Percentiles rank a stretch among this genome's conserved stretches.
These are phyloP conservation scores for Ophiocytium majus DNA, from an alignment of 352 stramenopile species.

Conservation along the genomic window DNA sequence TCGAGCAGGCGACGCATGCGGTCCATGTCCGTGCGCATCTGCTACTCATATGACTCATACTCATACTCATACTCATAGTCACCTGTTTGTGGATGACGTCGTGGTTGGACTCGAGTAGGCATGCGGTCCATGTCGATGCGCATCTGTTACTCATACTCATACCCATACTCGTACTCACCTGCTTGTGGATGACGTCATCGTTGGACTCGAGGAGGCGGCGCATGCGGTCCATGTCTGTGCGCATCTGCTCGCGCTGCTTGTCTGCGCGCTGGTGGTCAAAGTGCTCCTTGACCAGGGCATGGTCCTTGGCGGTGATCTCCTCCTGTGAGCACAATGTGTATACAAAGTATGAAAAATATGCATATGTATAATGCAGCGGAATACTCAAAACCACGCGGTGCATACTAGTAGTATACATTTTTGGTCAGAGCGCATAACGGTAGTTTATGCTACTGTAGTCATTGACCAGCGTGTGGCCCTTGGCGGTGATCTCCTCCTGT, in stretches of 20 bases:
- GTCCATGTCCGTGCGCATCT: conserved; percentile 86
- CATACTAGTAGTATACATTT: no score
- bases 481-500: no score
- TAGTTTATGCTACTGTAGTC: no score
- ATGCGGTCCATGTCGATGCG: conserved; percentile 85
- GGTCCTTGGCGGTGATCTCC: conserved; percentile 63
- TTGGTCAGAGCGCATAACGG: no score
- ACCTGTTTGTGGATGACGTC: conserved; percentile 85
- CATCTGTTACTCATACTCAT: conserved; percentile 73
- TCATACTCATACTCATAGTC: no score
- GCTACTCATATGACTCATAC: no score
- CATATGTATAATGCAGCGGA: no score
- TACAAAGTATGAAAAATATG: no score
- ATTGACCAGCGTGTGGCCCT: no score
- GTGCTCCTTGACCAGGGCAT: conserved; percentile 89
- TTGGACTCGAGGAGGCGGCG: conserved; percentile 77
- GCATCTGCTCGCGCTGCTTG: conserved; percentile 86
- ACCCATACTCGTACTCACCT: conserved; percentile 62
- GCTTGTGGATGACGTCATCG: conserved; percentile 86
- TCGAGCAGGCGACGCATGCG: conserved; percentile 77
- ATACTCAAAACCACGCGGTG: no score
- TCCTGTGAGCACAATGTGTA: no score
- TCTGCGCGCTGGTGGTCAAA: conserved; percentile 91
- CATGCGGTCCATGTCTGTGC: conserved; percentile 84
- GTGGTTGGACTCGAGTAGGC: conserved; percentile 77